Percentiles rank a stretch among this genome's conserved stretches.
Evolutionary conservation across 148 eudicot species (phyloP).

Genomic region (Spergularia bocconei): DNA sequence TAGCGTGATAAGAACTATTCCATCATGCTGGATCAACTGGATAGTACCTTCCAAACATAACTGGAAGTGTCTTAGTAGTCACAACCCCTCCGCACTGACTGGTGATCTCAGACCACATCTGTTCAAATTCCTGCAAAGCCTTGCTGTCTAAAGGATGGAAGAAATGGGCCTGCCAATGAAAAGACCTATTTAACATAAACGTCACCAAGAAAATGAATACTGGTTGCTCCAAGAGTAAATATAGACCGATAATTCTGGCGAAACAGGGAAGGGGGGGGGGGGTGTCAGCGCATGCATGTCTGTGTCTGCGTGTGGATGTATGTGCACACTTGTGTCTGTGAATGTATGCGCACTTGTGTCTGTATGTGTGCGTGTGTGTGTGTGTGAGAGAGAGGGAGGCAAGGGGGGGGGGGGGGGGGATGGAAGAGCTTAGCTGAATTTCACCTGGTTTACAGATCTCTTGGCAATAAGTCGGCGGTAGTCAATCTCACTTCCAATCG

Average conservation of each 20-base stretch:
- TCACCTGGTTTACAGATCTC: conserved; percentile 64
- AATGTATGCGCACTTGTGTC: no score
- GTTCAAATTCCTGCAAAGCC: conserved; percentile 50
- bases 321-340: no score
- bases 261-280: not conserved
- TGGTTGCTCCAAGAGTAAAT: not conserved
- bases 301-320: no score
- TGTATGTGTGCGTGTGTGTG: not conserved
- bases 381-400: not conserved
- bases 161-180: conserved; percentile 58
- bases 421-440: conserved; percentile 9
- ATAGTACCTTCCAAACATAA: conserved; percentile 94
- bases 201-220: not conserved
- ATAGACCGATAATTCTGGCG: not conserved
- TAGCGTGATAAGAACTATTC: not conserved
- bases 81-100: conserved; percentile 49
- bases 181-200: conserved; percentile 12
- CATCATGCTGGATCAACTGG: not conserved
- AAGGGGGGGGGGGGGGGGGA: not conserved
- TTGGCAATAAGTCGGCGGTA: conserved; percentile 84
- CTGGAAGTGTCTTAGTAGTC: conserved; percentile 55
- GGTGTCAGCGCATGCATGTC: no score
- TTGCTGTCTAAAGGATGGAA: conserved; percentile 68
- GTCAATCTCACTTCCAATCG: conserved; percentile 87
- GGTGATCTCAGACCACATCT: conserved; percentile 52